phyloP scores from a whole-genome alignment of 148 eudicot species.

The Pouteria glomerata region DNA sequence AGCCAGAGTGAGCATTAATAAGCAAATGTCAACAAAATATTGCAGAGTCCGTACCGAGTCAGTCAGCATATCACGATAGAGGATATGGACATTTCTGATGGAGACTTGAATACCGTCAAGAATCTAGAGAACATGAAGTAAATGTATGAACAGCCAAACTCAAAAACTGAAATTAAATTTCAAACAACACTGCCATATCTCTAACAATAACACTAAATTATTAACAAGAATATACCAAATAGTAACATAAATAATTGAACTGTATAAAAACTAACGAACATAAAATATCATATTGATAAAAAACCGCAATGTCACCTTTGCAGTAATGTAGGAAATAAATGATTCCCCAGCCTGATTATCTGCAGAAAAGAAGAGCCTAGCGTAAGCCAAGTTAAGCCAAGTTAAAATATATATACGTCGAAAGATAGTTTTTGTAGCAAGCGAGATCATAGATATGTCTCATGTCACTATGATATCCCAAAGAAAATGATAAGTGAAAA shows the following conservation, averaged over 20 bases:
- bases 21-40: background rate
- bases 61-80: slow-evolving; percentile 47
- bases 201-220: background rate
- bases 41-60: slow-evolving; percentile 45
- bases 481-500: background rate
- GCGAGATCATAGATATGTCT: background rate
- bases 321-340: slow-evolving; percentile 77
- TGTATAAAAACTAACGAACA: background rate
- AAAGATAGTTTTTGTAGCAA: background rate
- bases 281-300: background rate
- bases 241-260: slow-evolving; percentile 10
- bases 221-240: background rate
- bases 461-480: background rate
- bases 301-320: slow-evolving; percentile 55
- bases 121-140: slow-evolving; percentile 40
- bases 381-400: background rate
- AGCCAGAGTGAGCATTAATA: background rate
- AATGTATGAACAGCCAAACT: background rate
- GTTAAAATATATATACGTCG: background rate
- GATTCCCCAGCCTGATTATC: slow-evolving; percentile 83
- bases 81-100: slow-evolving; percentile 76
- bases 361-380: slow-evolving; percentile 28
- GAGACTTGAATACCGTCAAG: slow-evolving; percentile 92
- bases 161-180: slow-evolving; percentile 1
- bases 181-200: background rate